phyloP scores from a whole-genome alignment of 2,329 filamentous ascomycete genomes.

The Fusarium chaquense region DNA sequence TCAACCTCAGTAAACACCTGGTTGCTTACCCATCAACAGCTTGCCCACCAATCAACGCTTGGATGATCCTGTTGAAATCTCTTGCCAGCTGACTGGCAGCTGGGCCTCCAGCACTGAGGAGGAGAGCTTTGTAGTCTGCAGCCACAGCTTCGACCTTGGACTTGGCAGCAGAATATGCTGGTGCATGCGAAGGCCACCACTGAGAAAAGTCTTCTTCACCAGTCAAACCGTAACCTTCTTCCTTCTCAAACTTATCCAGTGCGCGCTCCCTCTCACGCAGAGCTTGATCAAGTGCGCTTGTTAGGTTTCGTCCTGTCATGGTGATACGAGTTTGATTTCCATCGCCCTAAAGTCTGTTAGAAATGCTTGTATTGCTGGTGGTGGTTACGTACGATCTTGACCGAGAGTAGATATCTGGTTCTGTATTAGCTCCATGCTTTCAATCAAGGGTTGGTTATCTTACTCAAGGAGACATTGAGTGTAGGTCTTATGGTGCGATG shows the following conservation, averaged over 20 bases:
- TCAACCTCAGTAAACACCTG: accelerated
- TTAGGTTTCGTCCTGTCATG: constrained; percentile 14
- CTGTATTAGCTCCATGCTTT: background rate
- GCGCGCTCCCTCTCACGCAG: constrained; percentile 28
- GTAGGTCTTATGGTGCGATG: constrained; percentile 39
- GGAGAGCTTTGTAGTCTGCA: constrained; percentile 18
- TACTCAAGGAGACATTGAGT: constrained; percentile 35
- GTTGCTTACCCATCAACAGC: constrained; percentile 13
- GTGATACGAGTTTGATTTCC: constrained; percentile 5
- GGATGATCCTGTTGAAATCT: constrained; percentile 21
- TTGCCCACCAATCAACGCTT: constrained; percentile 29
- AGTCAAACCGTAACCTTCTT: constrained; percentile 20
- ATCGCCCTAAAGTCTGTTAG: constrained; percentile 20
- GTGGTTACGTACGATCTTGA: constrained; percentile 25
- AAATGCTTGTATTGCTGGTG: accelerated
- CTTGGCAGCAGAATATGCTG: constrained; percentile 26
- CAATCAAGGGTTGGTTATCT: background rate
- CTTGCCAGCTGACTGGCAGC: constrained; percentile 9
- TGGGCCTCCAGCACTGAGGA: constrained; percentile 19
- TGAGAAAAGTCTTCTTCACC: constrained; percentile 30
- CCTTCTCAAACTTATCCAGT: constrained; percentile 25
- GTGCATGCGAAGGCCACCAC: constrained; percentile 34
- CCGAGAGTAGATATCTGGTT: constrained; percentile 28
- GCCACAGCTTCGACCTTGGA: constrained; percentile 23
- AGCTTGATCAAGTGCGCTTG: constrained; percentile 19